Conservation (phyloP, 192 early-diverging fungal genomes). For the Coemansia sp. region DNA sequence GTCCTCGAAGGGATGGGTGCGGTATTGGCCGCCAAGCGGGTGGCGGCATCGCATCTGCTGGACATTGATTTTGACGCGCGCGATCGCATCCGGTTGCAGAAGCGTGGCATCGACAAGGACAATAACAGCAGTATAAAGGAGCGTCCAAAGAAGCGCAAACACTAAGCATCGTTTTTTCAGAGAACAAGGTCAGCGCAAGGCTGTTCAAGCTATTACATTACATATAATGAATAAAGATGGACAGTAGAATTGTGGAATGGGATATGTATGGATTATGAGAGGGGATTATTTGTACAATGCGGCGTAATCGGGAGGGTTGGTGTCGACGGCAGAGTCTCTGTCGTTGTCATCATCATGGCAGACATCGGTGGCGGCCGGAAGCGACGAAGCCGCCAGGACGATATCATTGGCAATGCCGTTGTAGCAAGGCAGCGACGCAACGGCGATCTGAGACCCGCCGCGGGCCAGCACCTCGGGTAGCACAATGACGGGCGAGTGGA, state of each 20-base stretch:
- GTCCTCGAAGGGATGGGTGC: constrained; percentile 83
- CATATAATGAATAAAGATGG: background rate
- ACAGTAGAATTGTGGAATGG: too few species aligned
- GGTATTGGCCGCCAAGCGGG: constrained; percentile 84
- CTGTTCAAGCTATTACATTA: too few species aligned
- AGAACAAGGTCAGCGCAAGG: background rate
- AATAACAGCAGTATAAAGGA: background rate
- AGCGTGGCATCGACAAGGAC: constrained; percentile 11
- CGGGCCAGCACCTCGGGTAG: constrained; percentile 26
- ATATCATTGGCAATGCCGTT: constrained; percentile 26
- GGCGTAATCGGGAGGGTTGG: background rate
- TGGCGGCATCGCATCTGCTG: constrained; percentile 60
- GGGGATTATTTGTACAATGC: background rate
- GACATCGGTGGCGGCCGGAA: background rate
- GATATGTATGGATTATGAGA: background rate
- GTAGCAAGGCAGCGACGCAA: constrained; percentile 34
- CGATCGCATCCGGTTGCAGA: constrained; percentile 39
- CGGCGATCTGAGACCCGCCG: constrained; percentile 6
- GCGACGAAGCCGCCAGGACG: constrained; percentile 19
- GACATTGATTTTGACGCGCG: constrained; percentile 53
- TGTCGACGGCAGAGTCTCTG: background rate
- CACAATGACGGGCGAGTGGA: constrained; percentile 26
- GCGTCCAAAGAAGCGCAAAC: constrained; percentile 1
- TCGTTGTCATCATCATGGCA: background rate
- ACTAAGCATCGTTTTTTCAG: background rate